Conservation (phyloP, 2,329 filamentous ascomycete species). For the Sporothrix brasiliensis region DNA sequence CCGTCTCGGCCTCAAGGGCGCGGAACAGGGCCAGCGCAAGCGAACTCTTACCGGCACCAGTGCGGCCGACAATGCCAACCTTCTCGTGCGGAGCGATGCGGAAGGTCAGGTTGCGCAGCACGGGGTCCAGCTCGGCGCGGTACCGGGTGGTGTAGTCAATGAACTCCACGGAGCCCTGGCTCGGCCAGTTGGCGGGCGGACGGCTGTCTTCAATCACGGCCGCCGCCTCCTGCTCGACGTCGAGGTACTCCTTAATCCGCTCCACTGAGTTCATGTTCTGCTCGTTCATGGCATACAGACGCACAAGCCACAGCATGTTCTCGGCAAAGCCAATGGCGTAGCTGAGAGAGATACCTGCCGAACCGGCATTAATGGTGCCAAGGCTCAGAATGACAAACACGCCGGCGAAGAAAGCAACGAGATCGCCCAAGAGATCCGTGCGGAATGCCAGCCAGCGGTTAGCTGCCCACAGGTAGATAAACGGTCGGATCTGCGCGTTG, state of each 20-base stretch:
- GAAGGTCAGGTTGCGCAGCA: conserved; percentile 81
- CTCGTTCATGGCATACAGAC: conserved; percentile 91
- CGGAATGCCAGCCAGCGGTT: conserved; percentile 96
- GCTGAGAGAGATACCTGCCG: conserved; percentile 88
- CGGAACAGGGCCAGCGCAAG: conserved; percentile 91
- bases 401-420: conserved; percentile 92
- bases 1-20: conserved; percentile 85
- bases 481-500: conserved; percentile 88
- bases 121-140: conserved; percentile 81
- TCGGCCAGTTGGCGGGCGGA: conserved; percentile 81
- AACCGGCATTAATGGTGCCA: conserved; percentile 82
- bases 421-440: conserved; percentile 84
- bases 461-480: conserved; percentile 94
- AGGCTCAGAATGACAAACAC: conserved; percentile 85
- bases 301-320: conserved; percentile 94
- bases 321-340: conserved; percentile 98
- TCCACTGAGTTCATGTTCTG: conserved; percentile 99
- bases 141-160: conserved; percentile 87
- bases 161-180: conserved; percentile 83
- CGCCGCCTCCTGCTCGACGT: conserved; percentile 89
- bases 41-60: conserved; percentile 95
- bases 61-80: conserved; percentile 93
- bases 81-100: conserved; percentile 85
- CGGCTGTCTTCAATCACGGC: conserved; percentile 76
- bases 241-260: conserved; percentile 94